Evolutionary conservation across 2,329 filamentous ascomycete genomes (phyloP), one percentile per base, ranked within the genome.

Genomic region (Stromatinia cepivora): DNA sequence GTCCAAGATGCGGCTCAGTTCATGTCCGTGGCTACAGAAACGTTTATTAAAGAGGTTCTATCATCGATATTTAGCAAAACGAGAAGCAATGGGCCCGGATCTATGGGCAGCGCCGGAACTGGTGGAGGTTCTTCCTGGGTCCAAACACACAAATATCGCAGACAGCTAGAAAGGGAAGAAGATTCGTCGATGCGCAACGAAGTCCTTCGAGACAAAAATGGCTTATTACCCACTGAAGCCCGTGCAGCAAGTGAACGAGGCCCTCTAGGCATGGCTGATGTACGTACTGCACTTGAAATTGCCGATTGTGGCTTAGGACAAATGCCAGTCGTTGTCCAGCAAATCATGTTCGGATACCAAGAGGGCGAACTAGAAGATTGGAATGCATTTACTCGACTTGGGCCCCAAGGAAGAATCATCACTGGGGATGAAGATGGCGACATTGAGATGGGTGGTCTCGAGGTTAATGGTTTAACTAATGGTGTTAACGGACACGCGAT

Each of bases 171-270:
- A 67, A 83, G 84, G 59, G 94, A 97, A 79, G 93, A 97, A 77
- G 86, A 90, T 56, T 86, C 88, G 0, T 88, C 87, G 36, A 85
- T 88, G 53, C 84, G 88, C n/a, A 93, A 93, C 6, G 91, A 94
- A 74, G 79, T 96, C 1, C 83, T 86, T 25, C 86, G 92, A 73
- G 92, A 93, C 70, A 90, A 91, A 70, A 90, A 87, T 61, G 93
- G 93, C 1, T 80, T 97, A 39, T 81, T 97, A 8, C 94, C 94
- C 0, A 82, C 93, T 48, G 93, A 97, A 79, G 87, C 91, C 4
- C 93, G 91, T 77, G 90, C 90, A 66, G 89, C 91, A 22, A 87
- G 87, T 68, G 88, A 90, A 74, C 85, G 93, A 52, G 86, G 88
- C 8, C 88, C 92, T 0, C 80, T 97, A 1, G 89, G 89, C 20